Conservation (phyloP, 331 rosid species). For the Telfairia occidentalis region DNA sequence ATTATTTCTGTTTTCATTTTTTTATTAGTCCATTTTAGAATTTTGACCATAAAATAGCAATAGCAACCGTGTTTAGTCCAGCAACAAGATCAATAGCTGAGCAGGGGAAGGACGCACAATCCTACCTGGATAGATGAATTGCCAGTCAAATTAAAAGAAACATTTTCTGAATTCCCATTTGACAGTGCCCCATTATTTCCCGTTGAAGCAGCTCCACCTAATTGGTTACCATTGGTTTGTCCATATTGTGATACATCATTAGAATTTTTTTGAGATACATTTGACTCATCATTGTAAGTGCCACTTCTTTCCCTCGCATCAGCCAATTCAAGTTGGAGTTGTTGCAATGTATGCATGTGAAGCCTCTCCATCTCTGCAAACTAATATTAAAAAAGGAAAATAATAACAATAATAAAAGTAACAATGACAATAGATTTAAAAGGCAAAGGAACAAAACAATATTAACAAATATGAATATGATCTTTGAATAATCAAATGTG, state of each 20-base stretch:
- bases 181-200: constrained; percentile 47
- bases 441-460: background rate
- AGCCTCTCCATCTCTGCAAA: constrained; percentile 87
- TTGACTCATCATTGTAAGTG: constrained; percentile 49
- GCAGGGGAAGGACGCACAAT: background rate
- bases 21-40: background rate
- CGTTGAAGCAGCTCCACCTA: constrained; percentile 44
- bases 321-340: constrained; percentile 80
- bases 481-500: background rate
- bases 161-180: constrained; percentile 61
- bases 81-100: background rate
- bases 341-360: constrained; percentile 75
- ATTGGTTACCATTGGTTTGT: constrained; percentile 56
- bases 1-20: background rate
- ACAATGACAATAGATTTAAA: background rate
- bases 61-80: background rate
- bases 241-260: constrained; percentile 54
- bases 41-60: background rate
- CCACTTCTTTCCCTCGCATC: constrained; percentile 84
- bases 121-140: constrained; percentile 58
- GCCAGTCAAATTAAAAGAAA: constrained; percentile 49
- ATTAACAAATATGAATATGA: background rate
- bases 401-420: background rate
- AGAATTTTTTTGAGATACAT: constrained; percentile 40
- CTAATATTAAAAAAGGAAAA: constrained; percentile 28